Evolutionary conservation across 257 asterid species (phyloP).

Genomic region (Nicotiana tomentosiformis): DNA sequence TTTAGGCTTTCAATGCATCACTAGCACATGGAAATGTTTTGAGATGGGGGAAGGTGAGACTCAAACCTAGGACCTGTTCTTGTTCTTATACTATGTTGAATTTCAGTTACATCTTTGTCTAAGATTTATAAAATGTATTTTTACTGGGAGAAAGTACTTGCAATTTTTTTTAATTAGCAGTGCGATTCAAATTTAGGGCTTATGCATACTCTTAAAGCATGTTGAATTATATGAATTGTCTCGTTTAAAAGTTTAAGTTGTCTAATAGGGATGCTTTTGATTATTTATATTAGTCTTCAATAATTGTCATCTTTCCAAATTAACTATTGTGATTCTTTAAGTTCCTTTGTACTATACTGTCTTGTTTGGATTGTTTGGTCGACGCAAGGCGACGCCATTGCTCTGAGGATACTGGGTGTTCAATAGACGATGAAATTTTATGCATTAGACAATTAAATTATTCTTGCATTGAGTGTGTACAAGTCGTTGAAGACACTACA

Average conservation of each 20-base stretch:
- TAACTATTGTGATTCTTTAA: background rate
- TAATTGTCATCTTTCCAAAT: background rate
- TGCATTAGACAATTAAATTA: background rate
- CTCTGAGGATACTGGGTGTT: background rate
- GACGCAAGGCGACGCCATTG: background rate
- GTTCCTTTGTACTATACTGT: background rate
- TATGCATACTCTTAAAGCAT: background rate
- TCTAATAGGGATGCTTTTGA: background rate
- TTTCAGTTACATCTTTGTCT: background rate
- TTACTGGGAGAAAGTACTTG: background rate
- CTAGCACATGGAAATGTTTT: background rate
- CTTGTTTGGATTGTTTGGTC: background rate
- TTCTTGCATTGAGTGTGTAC: background rate
- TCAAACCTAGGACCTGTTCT: background rate
- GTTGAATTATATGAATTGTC: background rate
- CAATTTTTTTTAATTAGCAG: background rate
- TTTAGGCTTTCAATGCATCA: background rate
- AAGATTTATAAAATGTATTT: background rate
- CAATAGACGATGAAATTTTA: background rate
- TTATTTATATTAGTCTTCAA: background rate
- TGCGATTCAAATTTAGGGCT: background rate
- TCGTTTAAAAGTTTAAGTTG: background rate
- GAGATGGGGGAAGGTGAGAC: background rate
- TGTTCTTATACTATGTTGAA: background rate
- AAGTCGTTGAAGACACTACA: background rate